Evolutionary conservation across 768 basidiomycete species (phyloP).

Genomic region (Agaricus sinodeliciosus): DNA sequence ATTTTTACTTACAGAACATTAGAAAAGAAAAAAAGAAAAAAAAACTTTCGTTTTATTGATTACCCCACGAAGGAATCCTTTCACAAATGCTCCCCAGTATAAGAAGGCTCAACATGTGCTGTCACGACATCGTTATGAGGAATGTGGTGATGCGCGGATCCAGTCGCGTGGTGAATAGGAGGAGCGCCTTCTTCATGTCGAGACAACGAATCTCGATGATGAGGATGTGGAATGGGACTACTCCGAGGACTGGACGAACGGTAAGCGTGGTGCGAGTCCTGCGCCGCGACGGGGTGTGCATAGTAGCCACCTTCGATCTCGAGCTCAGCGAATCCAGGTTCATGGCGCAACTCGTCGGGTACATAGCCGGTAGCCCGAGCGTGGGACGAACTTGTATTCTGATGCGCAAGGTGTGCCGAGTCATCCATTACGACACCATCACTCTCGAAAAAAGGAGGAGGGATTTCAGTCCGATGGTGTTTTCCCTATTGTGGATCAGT

Average conservation of each 20-base stretch:
- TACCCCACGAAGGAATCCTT: no score
- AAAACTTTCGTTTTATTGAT: no score
- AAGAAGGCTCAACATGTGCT: no score
- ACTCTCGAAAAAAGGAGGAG: not conserved
- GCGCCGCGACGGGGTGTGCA: not conserved
- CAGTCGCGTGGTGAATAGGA: no score
- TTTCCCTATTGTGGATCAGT: constrained; percentile 18
- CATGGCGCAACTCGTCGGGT: not conserved
- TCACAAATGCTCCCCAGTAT: no score
- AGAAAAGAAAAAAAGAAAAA: no score
- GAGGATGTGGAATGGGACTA: no score
- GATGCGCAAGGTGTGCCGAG: not conserved
- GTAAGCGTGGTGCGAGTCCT: not conserved
- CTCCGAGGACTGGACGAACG: not conserved
- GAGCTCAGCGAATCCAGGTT: not conserved
- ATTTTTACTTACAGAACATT: no score
- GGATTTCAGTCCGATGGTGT: not conserved
- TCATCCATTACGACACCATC: constrained; percentile 9
- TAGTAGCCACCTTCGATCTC: not conserved
- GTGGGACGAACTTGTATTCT: not conserved
- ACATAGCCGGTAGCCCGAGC: not conserved
- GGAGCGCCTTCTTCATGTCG: no score
- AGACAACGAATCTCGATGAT: no score
- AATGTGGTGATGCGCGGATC: no score
- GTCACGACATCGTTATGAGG: no score